Percentiles rank a stretch among this genome's conserved stretches.
These are phyloP conservation scores for Salvia miltiorrhiza DNA, from an alignment of 257 asterid genomes.

Conservation along the genomic window DNA sequence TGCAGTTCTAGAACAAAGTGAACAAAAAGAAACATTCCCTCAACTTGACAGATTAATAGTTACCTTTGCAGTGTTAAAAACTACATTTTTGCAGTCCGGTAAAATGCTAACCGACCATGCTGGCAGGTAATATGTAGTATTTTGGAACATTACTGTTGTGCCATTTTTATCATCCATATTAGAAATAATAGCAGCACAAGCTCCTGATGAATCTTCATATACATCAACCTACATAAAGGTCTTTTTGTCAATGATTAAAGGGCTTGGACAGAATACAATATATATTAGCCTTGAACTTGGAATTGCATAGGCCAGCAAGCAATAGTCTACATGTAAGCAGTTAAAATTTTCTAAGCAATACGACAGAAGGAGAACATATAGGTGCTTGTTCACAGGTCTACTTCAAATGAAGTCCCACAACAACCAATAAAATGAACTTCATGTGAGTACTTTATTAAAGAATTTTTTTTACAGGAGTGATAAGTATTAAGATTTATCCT, in stretches of 20 bases:
- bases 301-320: background rate
- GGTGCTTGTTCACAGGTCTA: background rate
- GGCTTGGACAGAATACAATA: constrained; percentile 11
- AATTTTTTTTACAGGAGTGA: background rate
- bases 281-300: background rate
- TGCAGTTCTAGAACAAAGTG: constrained; percentile 14
- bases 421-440: background rate
- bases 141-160: constrained; percentile 53
- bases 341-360: background rate
- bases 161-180: constrained; percentile 75
- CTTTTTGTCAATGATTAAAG: constrained; percentile 15
- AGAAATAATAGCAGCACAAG: constrained; percentile 77
- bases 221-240: constrained; percentile 64
- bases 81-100: constrained; percentile 83
- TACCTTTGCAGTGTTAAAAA: constrained; percentile 91
- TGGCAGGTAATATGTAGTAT: constrained; percentile 60
- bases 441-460: background rate
- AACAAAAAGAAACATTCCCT: constrained; percentile 5
- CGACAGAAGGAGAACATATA: background rate
- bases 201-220: constrained; percentile 64
- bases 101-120: constrained; percentile 97
- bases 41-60: constrained; percentile 15
- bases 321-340: background rate
- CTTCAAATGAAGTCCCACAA: background rate
- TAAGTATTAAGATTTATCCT: background rate